Conservation (phyloP, 441 rosid genomes). For the Pelargonium fulgidum region DNA sequence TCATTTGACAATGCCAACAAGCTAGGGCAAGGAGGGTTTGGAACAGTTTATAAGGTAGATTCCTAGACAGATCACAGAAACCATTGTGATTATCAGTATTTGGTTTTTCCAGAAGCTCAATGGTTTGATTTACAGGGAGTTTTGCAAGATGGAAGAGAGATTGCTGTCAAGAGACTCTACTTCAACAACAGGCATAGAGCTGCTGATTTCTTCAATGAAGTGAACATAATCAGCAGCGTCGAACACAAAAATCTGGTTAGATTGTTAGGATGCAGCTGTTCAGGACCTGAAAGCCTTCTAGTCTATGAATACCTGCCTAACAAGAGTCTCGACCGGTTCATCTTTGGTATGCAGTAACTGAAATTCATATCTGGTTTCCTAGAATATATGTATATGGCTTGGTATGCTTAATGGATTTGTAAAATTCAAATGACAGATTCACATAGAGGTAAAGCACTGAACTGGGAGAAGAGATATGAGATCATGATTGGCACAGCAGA, state of each 20-base stretch:
- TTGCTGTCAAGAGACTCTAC: conserved; percentile 88
- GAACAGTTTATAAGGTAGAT: conserved; percentile 82
- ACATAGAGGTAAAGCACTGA: conserved; percentile 50
- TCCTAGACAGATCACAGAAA: not conserved
- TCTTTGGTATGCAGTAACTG: conserved; percentile 46
- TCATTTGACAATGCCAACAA: conserved; percentile 60
- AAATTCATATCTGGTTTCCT: not conserved
- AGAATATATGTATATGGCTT: not conserved
- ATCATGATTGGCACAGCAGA: conserved; percentile 72
- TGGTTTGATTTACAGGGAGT: conserved; percentile 79
- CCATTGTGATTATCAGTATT: not conserved
- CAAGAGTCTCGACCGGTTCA: conserved; percentile 77
- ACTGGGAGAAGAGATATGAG: conserved; percentile 60
- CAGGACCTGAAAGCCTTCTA: conserved; percentile 91
- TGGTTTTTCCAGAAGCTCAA: not conserved
- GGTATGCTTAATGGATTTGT: too few relatives aligned
- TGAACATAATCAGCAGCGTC: conserved; percentile 71
- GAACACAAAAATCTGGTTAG: conserved; percentile 93
- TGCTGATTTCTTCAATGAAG: conserved; percentile 84
- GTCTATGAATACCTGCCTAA: conserved; percentile 78
- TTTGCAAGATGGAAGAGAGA: conserved; percentile 79
- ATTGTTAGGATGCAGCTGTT: conserved; percentile 75
- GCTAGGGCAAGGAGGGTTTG: conserved; percentile 97
- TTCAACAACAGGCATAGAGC: conserved; percentile 82
- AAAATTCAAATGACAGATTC: conserved; percentile 39